Conservation (phyloP, 179 eudicot species). For the Corrigiola litoralis region DNA sequence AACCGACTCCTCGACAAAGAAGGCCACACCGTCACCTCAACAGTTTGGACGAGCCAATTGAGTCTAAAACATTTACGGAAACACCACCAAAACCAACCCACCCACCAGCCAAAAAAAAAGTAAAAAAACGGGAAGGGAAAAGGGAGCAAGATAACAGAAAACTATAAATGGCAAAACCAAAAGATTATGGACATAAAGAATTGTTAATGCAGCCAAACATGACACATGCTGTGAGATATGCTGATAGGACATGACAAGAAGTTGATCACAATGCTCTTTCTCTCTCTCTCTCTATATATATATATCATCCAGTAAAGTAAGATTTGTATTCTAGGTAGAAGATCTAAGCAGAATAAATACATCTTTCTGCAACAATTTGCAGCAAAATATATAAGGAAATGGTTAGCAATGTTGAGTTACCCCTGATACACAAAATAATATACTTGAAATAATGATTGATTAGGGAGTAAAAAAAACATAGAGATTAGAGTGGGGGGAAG, state of each 20-base stretch:
- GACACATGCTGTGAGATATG: conserved; percentile 9
- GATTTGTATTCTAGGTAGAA: not conserved
- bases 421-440: conserved; percentile 26
- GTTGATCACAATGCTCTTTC: not conserved
- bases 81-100: too few relatives aligned
- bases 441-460: conserved; percentile 16
- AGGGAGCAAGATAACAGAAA: too few relatives aligned
- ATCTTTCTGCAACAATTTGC: conserved; percentile 8
- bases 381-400: not conserved
- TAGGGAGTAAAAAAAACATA: conserved; percentile 18
- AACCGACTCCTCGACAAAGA: too few relatives aligned
- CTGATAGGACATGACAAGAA: not conserved
- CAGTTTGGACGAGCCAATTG: too few relatives aligned
- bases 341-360: conserved; percentile 15
- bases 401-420: conserved; percentile 26
- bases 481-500: not conserved
- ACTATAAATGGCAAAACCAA: too few relatives aligned
- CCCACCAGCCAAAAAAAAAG: too few relatives aligned
- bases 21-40: too few relatives aligned
- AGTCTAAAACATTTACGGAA: too few relatives aligned
- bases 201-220: conserved; percentile 16
- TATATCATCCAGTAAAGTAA: not conserved
- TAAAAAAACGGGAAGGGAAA: too few relatives aligned
- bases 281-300: not conserved
- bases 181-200: too few relatives aligned